phyloP scores from a whole-genome alignment of 2,329 filamentous ascomycete genomes.

The Fusarium fracticaudum region DNA sequence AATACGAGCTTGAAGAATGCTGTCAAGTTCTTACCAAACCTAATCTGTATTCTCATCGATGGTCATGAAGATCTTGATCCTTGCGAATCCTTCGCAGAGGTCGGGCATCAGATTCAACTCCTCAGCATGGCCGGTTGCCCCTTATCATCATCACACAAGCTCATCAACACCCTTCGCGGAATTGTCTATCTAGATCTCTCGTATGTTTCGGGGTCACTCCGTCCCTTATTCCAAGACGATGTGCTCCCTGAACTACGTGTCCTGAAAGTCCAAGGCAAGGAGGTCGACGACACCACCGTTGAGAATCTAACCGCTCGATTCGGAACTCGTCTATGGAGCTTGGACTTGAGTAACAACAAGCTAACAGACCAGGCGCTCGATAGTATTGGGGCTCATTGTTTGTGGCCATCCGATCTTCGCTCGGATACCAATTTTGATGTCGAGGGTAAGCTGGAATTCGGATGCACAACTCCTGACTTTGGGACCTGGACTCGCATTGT shows the following conservation, averaged over 20 bases:
- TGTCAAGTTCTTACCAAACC: constrained; percentile 52
- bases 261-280: constrained; percentile 59
- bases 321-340: constrained; percentile 61
- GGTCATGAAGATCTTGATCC: constrained; percentile 58
- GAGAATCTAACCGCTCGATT: constrained; percentile 48
- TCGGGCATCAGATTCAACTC: constrained; percentile 39
- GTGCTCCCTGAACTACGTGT: constrained; percentile 60
- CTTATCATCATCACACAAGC: constrained; percentile 50
- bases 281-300: constrained; percentile 54
- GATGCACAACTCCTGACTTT: constrained; percentile 46
- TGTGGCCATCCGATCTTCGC: constrained; percentile 47
- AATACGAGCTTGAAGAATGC: constrained; percentile 53
- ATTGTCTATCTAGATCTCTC: constrained; percentile 66
- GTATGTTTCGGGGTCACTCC: constrained; percentile 56
- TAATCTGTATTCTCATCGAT: constrained; percentile 60
- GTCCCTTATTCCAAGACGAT: constrained; percentile 46
- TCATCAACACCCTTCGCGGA: constrained; percentile 53
- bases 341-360: constrained; percentile 64
- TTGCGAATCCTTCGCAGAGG: constrained; percentile 45
- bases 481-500: constrained; percentile 56
- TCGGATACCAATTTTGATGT: constrained; percentile 52
- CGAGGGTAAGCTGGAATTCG: constrained; percentile 56
- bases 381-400: constrained; percentile 43
- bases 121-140: constrained; percentile 58
- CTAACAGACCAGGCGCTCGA: constrained; percentile 58